Conservation (phyloP, 768 basidiomycete species). For the Hygrophoropsis aurantiaca region DNA sequence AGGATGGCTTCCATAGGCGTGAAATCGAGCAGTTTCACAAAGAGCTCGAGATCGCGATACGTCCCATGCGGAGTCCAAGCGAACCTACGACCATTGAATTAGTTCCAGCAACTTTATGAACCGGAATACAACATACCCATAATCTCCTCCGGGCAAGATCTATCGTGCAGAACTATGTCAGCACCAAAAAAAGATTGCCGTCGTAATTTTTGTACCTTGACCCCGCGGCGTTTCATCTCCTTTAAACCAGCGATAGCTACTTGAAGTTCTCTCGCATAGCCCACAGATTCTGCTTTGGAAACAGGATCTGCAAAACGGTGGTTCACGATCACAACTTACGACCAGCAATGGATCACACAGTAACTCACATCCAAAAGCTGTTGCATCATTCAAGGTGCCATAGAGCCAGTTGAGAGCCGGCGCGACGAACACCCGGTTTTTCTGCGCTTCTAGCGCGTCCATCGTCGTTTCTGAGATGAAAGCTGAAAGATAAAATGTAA, state of each 20-base stretch:
- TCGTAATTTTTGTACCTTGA: conserved; percentile 8
- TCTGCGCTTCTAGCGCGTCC: conserved; percentile 23
- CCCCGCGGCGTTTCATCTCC: conserved; percentile 23
- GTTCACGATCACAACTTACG: background rate
- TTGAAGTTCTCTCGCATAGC: conserved; percentile 19
- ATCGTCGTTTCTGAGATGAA: conserved; percentile 25
- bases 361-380: conserved; percentile 7
- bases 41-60: conserved; percentile 24
- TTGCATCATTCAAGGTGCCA: conserved; percentile 13
- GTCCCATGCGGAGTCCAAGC: conserved; percentile 19
- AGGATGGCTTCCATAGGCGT: conserved; percentile 26
- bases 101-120: background rate
- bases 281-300: conserved; percentile 16
- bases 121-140: conserved; percentile 11
- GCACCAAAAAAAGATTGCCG: background rate
- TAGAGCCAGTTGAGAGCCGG: conserved; percentile 19
- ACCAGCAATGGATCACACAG: background rate
- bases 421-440: conserved; percentile 21
- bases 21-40: conserved; percentile 21
- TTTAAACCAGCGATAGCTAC: conserved; percentile 19
- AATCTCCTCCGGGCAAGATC: conserved; percentile 24
- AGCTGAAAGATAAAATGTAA: too few relatives aligned
- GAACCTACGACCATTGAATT: background rate
- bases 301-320: background rate
- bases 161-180: background rate